phyloP scores from a whole-genome alignment of 2,329 filamentous ascomycete species.

The Chrysosporium queenslandicum region DNA sequence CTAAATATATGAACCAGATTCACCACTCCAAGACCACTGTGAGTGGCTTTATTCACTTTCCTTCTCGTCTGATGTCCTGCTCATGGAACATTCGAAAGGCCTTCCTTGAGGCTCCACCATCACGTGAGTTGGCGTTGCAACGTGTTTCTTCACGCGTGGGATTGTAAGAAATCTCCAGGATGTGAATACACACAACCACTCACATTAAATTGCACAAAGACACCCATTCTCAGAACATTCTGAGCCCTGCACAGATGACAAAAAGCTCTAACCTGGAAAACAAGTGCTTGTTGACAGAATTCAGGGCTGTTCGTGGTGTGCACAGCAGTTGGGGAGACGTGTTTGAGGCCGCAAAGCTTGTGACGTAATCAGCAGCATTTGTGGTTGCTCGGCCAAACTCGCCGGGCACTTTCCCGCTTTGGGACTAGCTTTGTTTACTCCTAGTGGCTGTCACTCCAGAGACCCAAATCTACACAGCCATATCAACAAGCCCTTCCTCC shows the following conservation, averaged over 20 bases:
- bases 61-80: not conserved
- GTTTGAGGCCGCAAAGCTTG: not conserved
- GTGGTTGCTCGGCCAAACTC: conserved; percentile 15
- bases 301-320: too few relatives aligned
- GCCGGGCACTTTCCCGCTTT: conserved; percentile 14
- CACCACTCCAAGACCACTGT: not conserved
- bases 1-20: not conserved
- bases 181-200: not conserved
- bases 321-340: conserved; percentile 6
- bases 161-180: not conserved
- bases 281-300: too few relatives aligned
- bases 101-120: conserved; percentile 9
- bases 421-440: conserved; percentile 20
- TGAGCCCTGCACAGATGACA: too few relatives aligned
- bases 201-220: not conserved
- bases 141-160: conserved; percentile 20
- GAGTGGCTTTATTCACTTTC: not conserved
- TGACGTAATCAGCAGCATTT: conserved; percentile 7
- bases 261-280: too few relatives aligned
- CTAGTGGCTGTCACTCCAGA: too few relatives aligned
- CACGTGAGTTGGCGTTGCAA: conserved; percentile 28
- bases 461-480: not conserved
- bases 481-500: conserved; percentile 5
- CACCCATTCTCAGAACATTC: not conserved
- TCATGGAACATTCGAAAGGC: not conserved